Base-by-base conservation (phyloP, 129 eudicot genomes). In the Calendula officinalis region DNA sequence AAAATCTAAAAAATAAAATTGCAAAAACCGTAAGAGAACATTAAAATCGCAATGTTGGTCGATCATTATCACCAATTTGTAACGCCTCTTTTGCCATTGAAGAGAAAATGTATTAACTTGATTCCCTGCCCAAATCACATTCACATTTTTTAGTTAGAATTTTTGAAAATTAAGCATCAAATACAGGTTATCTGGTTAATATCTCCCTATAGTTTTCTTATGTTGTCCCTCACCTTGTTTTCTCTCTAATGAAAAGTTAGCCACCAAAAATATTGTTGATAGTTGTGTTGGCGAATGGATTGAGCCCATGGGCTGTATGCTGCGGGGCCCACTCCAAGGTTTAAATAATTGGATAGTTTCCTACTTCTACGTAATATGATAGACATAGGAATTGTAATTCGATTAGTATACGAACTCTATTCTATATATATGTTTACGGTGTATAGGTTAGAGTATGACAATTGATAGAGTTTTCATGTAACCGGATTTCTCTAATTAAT, bases 51-150 rank as follows among this genome's bases (percentile, higher is more conserved):
- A 71, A 81, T 61, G 44, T 67, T 52, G 70, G 49, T 13, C 70
- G 71, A 43, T 70, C 83, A 61, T 70, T 70, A 69, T 84, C 91
- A 39, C 78, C 70, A 1, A 78, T 61, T 48, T 84, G 74, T 75
- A 87, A 62, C 51, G 82, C 65, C 56, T 87, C 82, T 65, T 77
- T 84, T 2, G 95, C 95, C 91, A 84, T 84, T n/a, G 88, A 73
- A 57, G 95, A 81, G 65, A 87, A 88, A 54, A 86, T 4, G 91
- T 91, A 8, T 64, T 70, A 68, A 82, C 86, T 36, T 79, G 60
- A 87, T 81, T n/a, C 91, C 91, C 95, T 87, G 80, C 40, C 44
- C 46, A 56, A 17, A 55, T 60, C 53, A 61, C 44, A 70, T 40
- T 8, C 44, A 63, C 9, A 22, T 22, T 22, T 22, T 22, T 22